Evolutionary conservation across 2,329 filamentous ascomycete species (phyloP).

Genomic region (Alternaria atra): DNA sequence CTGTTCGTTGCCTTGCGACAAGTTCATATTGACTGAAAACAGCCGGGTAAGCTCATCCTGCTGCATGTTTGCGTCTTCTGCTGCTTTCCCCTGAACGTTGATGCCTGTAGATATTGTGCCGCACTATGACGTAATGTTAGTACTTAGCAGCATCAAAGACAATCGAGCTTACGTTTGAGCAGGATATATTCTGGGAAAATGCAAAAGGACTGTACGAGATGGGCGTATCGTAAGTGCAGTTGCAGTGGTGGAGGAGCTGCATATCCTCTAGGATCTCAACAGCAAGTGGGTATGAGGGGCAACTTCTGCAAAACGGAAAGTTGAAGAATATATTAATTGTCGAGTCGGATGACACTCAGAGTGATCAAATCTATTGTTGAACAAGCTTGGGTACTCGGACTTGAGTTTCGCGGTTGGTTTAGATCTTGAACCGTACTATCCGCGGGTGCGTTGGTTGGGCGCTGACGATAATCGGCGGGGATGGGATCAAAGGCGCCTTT

Average conservation of each 20-base stretch:
- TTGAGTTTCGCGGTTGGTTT: slow-evolving; percentile 23
- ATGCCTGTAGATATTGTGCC: slow-evolving; percentile 53
- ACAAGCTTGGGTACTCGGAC: slow-evolving; percentile 18
- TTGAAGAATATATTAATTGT: slow-evolving; percentile 28
- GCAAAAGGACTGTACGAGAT: slow-evolving; percentile 54
- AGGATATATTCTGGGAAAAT: slow-evolving; percentile 56
- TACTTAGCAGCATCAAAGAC: slow-evolving; percentile 18
- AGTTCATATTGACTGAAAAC: slow-evolving; percentile 78
- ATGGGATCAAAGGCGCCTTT: slow-evolving; percentile 29
- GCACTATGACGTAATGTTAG: slow-evolving; percentile 56
- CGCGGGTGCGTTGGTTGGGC: slow-evolving; percentile 39
- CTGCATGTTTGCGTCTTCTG: slow-evolving; percentile 60
- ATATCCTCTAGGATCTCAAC: slow-evolving; percentile 37
- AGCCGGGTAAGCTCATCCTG: slow-evolving; percentile 85
- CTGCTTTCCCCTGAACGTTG: slow-evolving; percentile 50
- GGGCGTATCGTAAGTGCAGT: slow-evolving; percentile 51
- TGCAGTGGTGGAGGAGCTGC: slow-evolving; percentile 52
- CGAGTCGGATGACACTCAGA: slow-evolving; percentile 24
- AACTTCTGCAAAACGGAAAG: background rate
- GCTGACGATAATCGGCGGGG: slow-evolving; percentile 30
- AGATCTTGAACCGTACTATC: slow-evolving; percentile 17
- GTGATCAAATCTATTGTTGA: slow-evolving; percentile 24
- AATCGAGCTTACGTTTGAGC: slow-evolving; percentile 56
- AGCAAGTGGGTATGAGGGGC: slow-evolving; percentile 17
- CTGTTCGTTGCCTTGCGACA: slow-evolving; percentile 55